Conservation (phyloP, 441 rosid genomes). For the Viola pubescens region DNA sequence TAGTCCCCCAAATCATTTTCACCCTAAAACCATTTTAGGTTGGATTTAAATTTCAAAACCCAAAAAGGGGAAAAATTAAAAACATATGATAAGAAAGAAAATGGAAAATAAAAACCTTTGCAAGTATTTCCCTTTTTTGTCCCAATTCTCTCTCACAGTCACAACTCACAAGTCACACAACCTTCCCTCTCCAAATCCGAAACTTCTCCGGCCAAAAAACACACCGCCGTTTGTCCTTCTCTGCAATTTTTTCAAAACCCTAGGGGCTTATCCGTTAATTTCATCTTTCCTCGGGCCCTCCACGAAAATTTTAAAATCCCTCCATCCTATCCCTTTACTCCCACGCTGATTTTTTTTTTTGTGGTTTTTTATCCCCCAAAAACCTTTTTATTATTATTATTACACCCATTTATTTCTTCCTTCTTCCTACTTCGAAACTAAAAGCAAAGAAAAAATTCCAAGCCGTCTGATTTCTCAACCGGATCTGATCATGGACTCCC, state of each 20-base stretch:
- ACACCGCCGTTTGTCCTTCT: constrained; percentile 11
- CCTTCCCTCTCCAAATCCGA: constrained; percentile 12
- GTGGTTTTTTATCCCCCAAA: background rate
- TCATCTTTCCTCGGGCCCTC: background rate
- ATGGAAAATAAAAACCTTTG: no score
- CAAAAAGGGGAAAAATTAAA: background rate
- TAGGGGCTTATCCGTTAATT: background rate
- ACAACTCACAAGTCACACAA: background rate
- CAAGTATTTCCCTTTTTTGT: background rate
- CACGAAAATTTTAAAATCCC: background rate
- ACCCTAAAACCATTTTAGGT: no score
- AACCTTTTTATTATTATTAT: background rate
- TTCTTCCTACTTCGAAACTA: background rate
- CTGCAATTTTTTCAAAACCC: constrained; percentile 14
- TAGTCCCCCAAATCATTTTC: no score
- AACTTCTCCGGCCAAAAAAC: no score
- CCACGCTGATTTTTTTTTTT: constrained; percentile 22
- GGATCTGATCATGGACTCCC: constrained; percentile 66
- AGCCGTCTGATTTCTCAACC: constrained; percentile 16
- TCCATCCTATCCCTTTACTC: background rate
- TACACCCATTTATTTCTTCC: background rate
- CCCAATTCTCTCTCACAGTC: no score
- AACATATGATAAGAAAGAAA: background rate
- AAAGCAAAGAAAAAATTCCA: background rate
- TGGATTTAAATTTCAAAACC: background rate